phyloP scores from a whole-genome alignment of 139 green algal genomes.

The Picochlorum sp. region DNA sequence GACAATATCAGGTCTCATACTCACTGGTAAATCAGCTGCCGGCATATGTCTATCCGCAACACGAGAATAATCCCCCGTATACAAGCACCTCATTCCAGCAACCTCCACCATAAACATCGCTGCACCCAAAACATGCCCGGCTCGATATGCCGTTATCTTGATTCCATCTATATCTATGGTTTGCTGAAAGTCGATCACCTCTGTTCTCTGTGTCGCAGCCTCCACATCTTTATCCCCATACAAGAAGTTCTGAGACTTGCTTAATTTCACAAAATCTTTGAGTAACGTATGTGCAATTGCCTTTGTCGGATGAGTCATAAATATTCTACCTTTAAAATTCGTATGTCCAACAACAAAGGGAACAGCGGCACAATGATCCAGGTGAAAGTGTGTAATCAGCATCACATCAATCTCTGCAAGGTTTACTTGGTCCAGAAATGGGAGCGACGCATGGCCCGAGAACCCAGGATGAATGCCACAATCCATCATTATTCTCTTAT shows the following conservation, averaged over 20 bases:
- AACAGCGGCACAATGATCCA: slow-evolving; percentile 94
- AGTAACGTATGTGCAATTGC: slow-evolving; percentile 90
- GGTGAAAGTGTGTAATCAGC: slow-evolving; percentile 97
- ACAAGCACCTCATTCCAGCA: slow-evolving; percentile 80
- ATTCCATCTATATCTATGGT: slow-evolving; percentile 76
- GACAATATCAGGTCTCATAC: slow-evolving; percentile 71
- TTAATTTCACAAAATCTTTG: slow-evolving; percentile 75
- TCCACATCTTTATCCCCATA: slow-evolving; percentile 82
- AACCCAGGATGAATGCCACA: slow-evolving; percentile 95
- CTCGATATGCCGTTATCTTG: slow-evolving; percentile 76
- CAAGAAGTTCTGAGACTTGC: slow-evolving; percentile 39
- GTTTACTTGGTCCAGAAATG: slow-evolving; percentile 86
- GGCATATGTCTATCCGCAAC: slow-evolving; percentile 80
- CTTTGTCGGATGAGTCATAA: slow-evolving; percentile 99
- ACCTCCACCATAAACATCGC: slow-evolving; percentile 99
- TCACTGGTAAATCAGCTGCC: slow-evolving; percentile 76
- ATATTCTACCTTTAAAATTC: slow-evolving; percentile 81
- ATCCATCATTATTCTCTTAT: slow-evolving; percentile 86
- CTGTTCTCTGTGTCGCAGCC: slow-evolving; percentile 70
- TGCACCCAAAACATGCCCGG: slow-evolving; percentile 95
- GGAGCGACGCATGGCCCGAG: slow-evolving; percentile 69
- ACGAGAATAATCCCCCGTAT: slow-evolving; percentile 90
- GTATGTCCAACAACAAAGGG: slow-evolving; percentile 85
- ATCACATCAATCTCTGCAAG: slow-evolving; percentile 73
- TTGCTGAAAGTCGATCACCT: slow-evolving; percentile 97